Conservation (phyloP, 768 basidiomycete species). For the Leucocoprinus leucothites region DNA sequence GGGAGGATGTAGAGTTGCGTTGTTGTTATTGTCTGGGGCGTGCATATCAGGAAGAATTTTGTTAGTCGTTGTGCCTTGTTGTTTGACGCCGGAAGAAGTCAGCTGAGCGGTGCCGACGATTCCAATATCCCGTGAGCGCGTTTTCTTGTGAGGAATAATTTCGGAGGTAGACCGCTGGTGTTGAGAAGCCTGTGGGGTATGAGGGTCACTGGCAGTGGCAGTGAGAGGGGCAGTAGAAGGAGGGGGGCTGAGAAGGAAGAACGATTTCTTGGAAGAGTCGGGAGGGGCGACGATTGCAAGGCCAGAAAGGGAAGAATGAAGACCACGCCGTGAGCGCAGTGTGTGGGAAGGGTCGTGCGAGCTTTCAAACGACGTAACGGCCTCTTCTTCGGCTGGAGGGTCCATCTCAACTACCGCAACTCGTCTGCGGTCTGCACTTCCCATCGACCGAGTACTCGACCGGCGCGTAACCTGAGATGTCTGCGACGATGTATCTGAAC, state of each 20-base stretch:
- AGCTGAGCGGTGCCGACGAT: conserved; percentile 44
- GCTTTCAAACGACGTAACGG: conserved; percentile 11
- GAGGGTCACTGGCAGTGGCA: not conserved
- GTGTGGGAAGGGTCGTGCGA: conserved; percentile 17
- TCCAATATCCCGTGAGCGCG: conserved; percentile 36
- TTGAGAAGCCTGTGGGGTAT: conserved; percentile 8
- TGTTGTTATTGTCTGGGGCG: conserved; percentile 22
- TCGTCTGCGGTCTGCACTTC: conserved; percentile 60
- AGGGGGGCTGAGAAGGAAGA: conserved; percentile 52
- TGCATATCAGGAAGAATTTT: conserved; percentile 15
- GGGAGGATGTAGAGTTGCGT: conserved; percentile 25
- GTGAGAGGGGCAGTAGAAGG: conserved; percentile 46
- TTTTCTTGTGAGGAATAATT: conserved; percentile 24
- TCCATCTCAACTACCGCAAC: conserved; percentile 67
- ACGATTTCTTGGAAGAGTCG: conserved; percentile 54
- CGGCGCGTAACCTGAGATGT: conserved; percentile 29
- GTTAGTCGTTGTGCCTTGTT: conserved; percentile 13
- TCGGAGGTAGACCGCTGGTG: conserved; percentile 53
- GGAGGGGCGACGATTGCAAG: conserved; percentile 73
- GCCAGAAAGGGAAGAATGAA: conserved; percentile 40
- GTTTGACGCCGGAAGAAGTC: conserved; percentile 12
- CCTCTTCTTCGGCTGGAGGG: conserved; percentile 17
- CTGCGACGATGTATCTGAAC: conserved; percentile 24
- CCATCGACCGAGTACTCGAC: conserved; percentile 53
- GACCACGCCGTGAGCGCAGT: conserved; percentile 36